phyloP scores from a whole-genome alignment of 768 basidiomycete genomes.

The Mrakia frigida region DNA sequence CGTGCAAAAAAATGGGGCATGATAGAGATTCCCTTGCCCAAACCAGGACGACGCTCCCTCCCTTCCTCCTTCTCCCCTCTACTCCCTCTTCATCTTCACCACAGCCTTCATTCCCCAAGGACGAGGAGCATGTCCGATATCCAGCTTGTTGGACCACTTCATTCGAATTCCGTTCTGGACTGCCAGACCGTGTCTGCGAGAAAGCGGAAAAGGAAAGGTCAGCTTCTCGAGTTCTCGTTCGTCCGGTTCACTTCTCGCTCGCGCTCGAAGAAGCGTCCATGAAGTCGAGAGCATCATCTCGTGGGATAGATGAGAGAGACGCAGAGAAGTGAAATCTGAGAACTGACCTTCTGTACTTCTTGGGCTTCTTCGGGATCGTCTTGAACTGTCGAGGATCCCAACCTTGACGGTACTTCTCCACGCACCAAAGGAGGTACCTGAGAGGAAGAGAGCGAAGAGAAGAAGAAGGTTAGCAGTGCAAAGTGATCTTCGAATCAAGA shows the following conservation, averaged over 20 bases:
- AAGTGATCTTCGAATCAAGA: too few relatives aligned
- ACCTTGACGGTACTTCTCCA: constrained; percentile 69
- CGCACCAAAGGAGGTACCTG: constrained; percentile 79
- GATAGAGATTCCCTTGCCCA: too few relatives aligned
- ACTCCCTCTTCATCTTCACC: not conserved
- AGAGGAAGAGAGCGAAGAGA: not conserved
- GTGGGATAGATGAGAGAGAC: not conserved
- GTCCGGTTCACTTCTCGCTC: too few relatives aligned
- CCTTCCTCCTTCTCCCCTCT: not conserved
- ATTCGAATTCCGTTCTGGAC: constrained; percentile 31
- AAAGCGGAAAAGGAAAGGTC: not conserved
- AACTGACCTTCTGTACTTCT: constrained; percentile 71
- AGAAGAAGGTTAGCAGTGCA: too few relatives aligned
- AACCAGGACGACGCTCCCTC: not conserved
- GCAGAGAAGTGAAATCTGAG: not conserved
- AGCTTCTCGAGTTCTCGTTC: not conserved
- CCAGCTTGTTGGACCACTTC: constrained; percentile 25
- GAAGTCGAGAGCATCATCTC: not conserved
- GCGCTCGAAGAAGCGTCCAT: too few relatives aligned
- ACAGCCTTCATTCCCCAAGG: constrained; percentile 27
- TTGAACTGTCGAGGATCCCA: constrained; percentile 57
- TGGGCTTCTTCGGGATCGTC: constrained; percentile 62
- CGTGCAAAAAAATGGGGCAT: too few relatives aligned
- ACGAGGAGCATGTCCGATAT: constrained; percentile 19
- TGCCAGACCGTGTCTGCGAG: constrained; percentile 18